Evolutionary conservation across 2,329 filamentous ascomycete genomes (phyloP).

Genomic region (Daldinia eschscholtzii): DNA sequence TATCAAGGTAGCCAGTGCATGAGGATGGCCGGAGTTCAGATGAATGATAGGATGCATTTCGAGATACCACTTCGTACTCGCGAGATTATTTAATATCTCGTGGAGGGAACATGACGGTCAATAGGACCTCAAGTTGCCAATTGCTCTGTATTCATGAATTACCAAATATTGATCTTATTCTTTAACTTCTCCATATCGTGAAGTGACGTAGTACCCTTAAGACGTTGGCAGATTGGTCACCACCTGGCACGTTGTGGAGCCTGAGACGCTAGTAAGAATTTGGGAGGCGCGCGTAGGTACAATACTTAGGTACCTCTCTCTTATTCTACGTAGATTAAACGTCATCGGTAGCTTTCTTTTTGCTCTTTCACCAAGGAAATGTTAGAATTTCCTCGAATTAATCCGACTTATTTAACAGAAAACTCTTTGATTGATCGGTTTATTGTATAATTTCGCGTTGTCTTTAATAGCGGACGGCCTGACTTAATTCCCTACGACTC

Average conservation of each 20-base stretch:
- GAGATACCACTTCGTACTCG: conserved; percentile 35
- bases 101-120: conserved; percentile 26
- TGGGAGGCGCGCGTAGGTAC: neutral
- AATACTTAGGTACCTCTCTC: conserved; percentile 11
- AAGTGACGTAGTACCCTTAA: neutral
- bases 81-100: conserved; percentile 18
- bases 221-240: neutral
- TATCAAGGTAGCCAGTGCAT: conserved; percentile 28
- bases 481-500: neutral
- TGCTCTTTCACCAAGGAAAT: conserved; percentile 19
- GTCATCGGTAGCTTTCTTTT: conserved; percentile 35
- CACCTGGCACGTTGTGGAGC: conserved; percentile 5
- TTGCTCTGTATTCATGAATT: conserved; percentile 33
- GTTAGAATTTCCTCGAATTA: conserved; percentile 27
- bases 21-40: conserved; percentile 40
- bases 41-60: conserved; percentile 33
- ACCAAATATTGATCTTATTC: conserved; percentile 24
- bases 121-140: conserved; percentile 14
- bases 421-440: neutral
- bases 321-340: conserved; percentile 17
- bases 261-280: conserved; percentile 21
- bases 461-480: neutral
- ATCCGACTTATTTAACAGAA: neutral
- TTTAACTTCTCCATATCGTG: neutral
- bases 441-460: neutral